Base-by-base conservation (phyloP, 208 protist genomes). In the Trypanosoma boissoni region DNA sequence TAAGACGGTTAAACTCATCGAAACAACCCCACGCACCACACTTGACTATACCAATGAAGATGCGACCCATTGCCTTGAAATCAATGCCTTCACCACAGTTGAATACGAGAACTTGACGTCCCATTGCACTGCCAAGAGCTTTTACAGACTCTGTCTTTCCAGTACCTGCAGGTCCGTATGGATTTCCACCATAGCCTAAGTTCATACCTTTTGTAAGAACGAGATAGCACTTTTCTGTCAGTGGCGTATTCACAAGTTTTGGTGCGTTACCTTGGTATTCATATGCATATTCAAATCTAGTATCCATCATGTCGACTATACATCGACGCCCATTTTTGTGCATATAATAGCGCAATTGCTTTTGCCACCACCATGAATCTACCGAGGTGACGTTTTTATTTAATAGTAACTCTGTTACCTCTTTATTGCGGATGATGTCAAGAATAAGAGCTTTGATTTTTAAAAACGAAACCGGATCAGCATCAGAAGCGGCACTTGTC, bases 141-240 rank as follows among this genome's bases (percentile, higher is more conserved):
- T 97, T 97, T 9, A 97, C 90, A 21, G 97, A 98, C 74, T 99
- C 97, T 4, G 97, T 99, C 78, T 99, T 99, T 51, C 97, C 97
- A 3, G 97, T 99, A 37, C 97, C 97, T 1, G 97, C 96, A 7
- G 97, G 97, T 20, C 97, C 97, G 56, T 97, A 97, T 4, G 96
- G 97, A 64, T 98, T 98, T 45, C 96, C 97, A 36, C 97, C 98
- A 71, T 99, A 96, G 57, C 95, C 95, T 18, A 99, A 76, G n/a
- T 87, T 69, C 68, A 99, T 92, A 23, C 97, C 96, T 59, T 99
- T 97, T 7, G 96, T 97, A n/a, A 99, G 85, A 32, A 98, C 98
- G 4, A 98, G 73, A 66, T 98, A 98, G 76, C 94, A 98, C 64
- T 96, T 86, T 66, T 98, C 94, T 1, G 91, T 97, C 21, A 97